Percentiles rank a stretch among this genome's conserved stretches.
phyloP scores from a whole-genome alignment of 2,329 filamentous ascomycete species.

The Lachnellula occidentalis region DNA sequence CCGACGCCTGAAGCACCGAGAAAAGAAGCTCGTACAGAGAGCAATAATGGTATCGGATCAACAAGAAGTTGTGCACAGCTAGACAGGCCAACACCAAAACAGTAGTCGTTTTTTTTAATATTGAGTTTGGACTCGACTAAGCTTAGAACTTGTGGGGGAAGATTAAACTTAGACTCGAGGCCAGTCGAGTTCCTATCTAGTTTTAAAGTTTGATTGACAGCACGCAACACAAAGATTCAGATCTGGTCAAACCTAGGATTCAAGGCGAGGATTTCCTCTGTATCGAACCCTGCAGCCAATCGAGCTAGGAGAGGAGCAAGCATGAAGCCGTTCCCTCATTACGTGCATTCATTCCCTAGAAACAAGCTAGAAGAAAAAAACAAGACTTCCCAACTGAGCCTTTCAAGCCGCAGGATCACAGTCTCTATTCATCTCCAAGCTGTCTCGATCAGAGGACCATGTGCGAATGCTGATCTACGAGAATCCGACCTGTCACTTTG shows the following conservation, averaged over 20 bases:
- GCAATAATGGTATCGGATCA: constrained; percentile 17
- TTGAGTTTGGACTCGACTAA: constrained; percentile 6
- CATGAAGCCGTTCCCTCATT: constrained; percentile 9
- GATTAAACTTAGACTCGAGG: constrained; percentile 3
- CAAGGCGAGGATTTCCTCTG: neutral
- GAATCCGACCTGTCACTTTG: constrained; percentile 3
- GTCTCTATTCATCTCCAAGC: neutral
- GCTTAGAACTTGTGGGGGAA: neutral
- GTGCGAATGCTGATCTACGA: constrained; percentile 2
- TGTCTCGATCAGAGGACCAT: neutral
- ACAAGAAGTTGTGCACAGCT: constrained; percentile 14
- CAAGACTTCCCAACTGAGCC: neutral
- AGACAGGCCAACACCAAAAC: neutral
- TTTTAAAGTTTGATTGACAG: constrained; percentile 19
- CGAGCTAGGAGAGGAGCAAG: constrained; percentile 1
- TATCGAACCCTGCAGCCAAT: constrained; percentile 1
- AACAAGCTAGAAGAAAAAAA: constrained; percentile 3
- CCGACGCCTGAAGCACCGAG: constrained; percentile 18
- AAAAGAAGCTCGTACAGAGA: constrained; percentile 15
- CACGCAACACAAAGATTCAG: constrained; percentile 11
- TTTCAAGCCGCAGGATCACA: constrained; percentile 8
- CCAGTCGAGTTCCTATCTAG: constrained; percentile 14
- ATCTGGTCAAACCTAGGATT: constrained; percentile 9
- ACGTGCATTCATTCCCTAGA: constrained; percentile 9
- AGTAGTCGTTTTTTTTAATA: neutral